Base-by-base conservation (phyloP, 208 protist genomes). In the Trypanosoma mega region DNA sequence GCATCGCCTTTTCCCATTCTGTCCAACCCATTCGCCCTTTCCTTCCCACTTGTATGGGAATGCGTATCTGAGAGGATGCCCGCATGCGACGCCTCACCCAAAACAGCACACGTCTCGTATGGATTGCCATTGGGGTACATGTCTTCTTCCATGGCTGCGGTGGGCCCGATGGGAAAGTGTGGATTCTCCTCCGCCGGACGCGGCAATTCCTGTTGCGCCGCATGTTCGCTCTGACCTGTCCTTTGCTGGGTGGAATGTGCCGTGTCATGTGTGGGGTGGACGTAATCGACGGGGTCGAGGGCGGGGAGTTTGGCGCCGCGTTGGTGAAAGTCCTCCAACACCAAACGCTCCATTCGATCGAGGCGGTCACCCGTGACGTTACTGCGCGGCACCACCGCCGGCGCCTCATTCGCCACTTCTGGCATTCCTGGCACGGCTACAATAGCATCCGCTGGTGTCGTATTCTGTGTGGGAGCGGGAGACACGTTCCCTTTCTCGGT, bases 361-460 rank as follows among this genome's bases (percentile, higher is more conserved):
- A 94, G 72, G 36, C 91, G 83, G 53, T 72, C 82, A 39, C 83
- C 87, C 27, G 91, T 80, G 31, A 94, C 74, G 36, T 67, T 91
- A 66, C 63, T 78, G 41, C 58, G 55, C 3, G 86, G 86, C 2
- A 61, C 60, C 23, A 94, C 75, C 11, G 21, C 36, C 37, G 20
- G 18, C 30, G 2, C 45, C 3, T 33, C 44, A 23, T 52, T 61
- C 4, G 48, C 60, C 6, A 63, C 52, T 53, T 60, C 30, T 1
- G 37, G 33, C 47, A 52, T 23, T 39, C 47, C n/a, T 12, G 20
- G 14, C 20, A 41, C 54, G 9, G 57, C 20, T 4, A 9, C 9
- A 12, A 41, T 24, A 43, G 54, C 45, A 6, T 53, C 50, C 44
- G 1, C n/a, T n/a, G n/a, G n/a, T n/a, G n/a, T n/a, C n/a, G n/a